Evolutionary conservation across 1,284 basidiomycete species (phyloP), one percentile per base, ranked within the genome.

Genomic region (Pyrrhoderma noxium): DNA sequence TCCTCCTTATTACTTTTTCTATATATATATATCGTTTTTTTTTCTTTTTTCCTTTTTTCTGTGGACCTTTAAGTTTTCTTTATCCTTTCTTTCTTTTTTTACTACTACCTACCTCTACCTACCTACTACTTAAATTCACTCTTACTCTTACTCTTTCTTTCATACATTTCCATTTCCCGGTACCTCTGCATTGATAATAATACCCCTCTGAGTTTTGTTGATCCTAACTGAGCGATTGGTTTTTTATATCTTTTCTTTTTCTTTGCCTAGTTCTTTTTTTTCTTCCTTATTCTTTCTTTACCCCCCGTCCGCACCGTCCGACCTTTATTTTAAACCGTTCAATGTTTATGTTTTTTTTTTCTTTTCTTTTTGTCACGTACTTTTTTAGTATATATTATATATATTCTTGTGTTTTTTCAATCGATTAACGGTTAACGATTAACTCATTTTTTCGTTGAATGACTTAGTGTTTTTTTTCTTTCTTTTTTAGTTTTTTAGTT

Each of bases 1-100:
- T n/a, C n/a, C n/a, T n/a, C n/a, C n/a, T n/a, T n/a, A n/a, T n/a
- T n/a, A n/a, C n/a, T n/a, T n/a, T n/a, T 39, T 53, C 47, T 43
- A 45, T 47, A 45, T 45, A 25, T 44, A 37, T 49, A 53, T 48
- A 40, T 49, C 49, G 35, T 49, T 39, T 49, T 38, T 25, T 42
- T 46, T 42, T 49, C 38, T 54, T n/a, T 36, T n/a, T 31, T 43
- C 35, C 14, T 34, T 23, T 39, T 41, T 45, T 41, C 16, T 34
- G 34, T 45, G 46, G 48, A 42, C 39, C 18, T 21, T 22, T 43
- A 34, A 43, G 40, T 23, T 38, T 47, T 37, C 35, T 13, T 36
- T 16, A 3, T 22, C 22, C 34, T 22, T 38, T 52, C 19, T 48
- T 35, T 19, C 27, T 50, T 50, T 45, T 50, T 35, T 42, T 18